phyloP scores from a whole-genome alignment of 225 moss, liverwort and hornwort genomes.

The Takakia lepidozioides region DNA sequence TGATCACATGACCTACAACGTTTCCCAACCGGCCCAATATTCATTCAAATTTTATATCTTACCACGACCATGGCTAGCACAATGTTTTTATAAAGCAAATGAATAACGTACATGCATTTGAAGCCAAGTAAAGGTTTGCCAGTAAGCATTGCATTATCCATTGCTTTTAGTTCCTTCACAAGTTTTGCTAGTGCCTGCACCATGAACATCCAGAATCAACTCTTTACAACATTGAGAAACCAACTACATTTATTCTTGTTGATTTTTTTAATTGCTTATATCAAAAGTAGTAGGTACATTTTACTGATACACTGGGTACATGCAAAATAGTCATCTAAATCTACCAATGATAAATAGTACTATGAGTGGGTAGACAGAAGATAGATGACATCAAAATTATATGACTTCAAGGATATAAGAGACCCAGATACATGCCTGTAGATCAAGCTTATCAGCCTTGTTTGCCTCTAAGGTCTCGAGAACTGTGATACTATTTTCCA shows the following conservation, averaged over 20 bases:
- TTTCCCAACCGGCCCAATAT: neutral
- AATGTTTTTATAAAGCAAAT: neutral
- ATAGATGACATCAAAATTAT: too few species aligned
- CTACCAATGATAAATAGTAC: too few species aligned
- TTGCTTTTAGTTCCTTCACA: conserved; percentile 69
- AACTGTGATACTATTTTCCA: conserved; percentile 65
- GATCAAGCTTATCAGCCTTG: conserved; percentile 74
- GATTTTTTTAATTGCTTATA: too few species aligned
- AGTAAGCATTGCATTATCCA: conserved; percentile 84
- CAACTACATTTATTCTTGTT: too few species aligned
- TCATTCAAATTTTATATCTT: too few species aligned
- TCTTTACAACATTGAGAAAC: too few species aligned
- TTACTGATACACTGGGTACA: too few species aligned
- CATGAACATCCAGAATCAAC: too few species aligned
- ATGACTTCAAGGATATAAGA: too few species aligned
- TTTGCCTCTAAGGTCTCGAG: conserved; percentile 66
- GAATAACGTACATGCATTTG: conserved; percentile 76
- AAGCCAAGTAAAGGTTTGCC: conserved; percentile 84
- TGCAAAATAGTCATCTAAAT: too few species aligned
- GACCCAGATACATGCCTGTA: conserved; percentile 39
- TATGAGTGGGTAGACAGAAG: too few species aligned
- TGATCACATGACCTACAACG: conserved; percentile 69
- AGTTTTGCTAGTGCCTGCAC: conserved; percentile 60
- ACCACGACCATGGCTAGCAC: neutral
- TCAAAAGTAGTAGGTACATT: too few species aligned